Percentiles rank a stretch among this genome's conserved stretches.
phyloP scores from a whole-genome alignment of 805 yeast species.

The Zygosaccharomyces siamensis region DNA sequence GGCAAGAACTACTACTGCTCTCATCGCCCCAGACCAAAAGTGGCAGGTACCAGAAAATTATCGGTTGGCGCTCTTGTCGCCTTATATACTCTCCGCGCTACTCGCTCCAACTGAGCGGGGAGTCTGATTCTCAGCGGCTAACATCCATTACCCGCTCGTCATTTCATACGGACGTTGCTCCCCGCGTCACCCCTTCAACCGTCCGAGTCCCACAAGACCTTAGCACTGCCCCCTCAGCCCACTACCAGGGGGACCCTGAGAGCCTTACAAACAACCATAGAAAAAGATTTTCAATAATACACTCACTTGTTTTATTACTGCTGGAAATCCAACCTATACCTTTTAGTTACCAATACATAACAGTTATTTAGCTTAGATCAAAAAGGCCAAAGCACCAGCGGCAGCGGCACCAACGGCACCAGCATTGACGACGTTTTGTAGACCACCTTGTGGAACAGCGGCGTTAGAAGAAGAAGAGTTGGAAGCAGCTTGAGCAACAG shows the following conservation, averaged over 20 bases:
- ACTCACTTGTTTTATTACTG: background rate
- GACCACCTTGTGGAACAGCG: constrained; percentile 18
- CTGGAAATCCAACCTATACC: background rate
- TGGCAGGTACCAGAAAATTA: too few species aligned
- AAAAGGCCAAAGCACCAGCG: constrained; percentile 31
- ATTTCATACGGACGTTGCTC: too few species aligned
- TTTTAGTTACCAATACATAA: background rate
- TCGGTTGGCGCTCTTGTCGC: too few species aligned
- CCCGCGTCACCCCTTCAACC: too few species aligned
- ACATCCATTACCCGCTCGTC: too few species aligned
- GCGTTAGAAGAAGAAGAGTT: constrained; percentile 13
- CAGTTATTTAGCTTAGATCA: constrained; percentile 14
- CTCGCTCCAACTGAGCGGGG: too few species aligned
- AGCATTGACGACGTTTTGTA: constrained; percentile 19
- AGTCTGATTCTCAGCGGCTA: too few species aligned
- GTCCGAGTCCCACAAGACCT: background rate
- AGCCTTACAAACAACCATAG: background rate
- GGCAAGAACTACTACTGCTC: too few species aligned
- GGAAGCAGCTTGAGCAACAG: constrained; percentile 16
- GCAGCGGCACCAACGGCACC: constrained; percentile 29
- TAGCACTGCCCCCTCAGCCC: background rate
- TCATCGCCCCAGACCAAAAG: too few species aligned
- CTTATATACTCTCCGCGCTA: too few species aligned
- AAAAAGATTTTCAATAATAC: background rate
- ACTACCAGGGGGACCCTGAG: background rate